phyloP scores from a whole-genome alignment of 331 rosid genomes.

The Cucumis variabilis region DNA sequence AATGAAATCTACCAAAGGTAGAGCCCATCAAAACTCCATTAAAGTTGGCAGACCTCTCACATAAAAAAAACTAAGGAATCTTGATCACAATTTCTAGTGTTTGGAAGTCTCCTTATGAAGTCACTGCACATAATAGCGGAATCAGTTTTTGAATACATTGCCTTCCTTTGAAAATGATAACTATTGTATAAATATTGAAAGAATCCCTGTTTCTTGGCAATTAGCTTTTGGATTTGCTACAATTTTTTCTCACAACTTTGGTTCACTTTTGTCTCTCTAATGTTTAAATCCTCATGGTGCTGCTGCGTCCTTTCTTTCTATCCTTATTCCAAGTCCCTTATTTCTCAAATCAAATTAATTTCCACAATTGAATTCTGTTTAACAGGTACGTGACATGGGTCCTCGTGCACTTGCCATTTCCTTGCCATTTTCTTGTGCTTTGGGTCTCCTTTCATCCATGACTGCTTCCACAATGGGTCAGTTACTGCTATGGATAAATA shows the following conservation, averaged over 20 bases:
- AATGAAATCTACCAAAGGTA: background rate
- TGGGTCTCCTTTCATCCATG: constrained; percentile 59
- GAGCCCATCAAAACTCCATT: background rate
- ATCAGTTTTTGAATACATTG: background rate
- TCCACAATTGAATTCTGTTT: constrained; percentile 7
- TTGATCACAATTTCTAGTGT: background rate
- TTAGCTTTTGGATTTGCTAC: constrained; percentile 5
- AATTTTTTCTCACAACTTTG: background rate
- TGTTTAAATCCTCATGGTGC: background rate
- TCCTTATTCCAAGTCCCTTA: constrained; percentile 3
- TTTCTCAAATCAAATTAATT: background rate
- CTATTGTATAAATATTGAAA: background rate
- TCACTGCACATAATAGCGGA: background rate
- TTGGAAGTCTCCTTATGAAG: background rate
- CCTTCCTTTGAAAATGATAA: background rate
- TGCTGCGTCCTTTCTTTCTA: background rate
- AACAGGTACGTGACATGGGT: constrained; percentile 58
- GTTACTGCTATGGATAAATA: constrained; percentile 11
- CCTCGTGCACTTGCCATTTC: constrained; percentile 59
- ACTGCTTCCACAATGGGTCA: constrained; percentile 62
- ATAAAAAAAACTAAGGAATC: background rate
- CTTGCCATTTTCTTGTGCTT: constrained; percentile 54
- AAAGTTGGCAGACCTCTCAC: background rate
- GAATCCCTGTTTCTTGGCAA: background rate
- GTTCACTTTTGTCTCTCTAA: background rate